phyloP scores from a whole-genome alignment of 179 eudicot species.

The Nepenthes alata region DNA sequence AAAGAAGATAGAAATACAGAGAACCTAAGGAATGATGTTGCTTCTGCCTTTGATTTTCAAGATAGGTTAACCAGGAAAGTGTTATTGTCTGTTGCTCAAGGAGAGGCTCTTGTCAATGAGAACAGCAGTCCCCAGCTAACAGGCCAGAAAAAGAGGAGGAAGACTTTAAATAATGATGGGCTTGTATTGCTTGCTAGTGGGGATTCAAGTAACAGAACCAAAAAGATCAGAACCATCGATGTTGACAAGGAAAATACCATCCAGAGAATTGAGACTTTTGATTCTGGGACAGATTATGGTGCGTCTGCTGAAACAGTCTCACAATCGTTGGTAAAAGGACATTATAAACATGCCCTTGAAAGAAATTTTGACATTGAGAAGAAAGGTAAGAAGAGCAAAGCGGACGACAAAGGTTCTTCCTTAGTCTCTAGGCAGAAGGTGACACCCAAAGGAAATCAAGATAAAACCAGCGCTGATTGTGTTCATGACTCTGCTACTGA shows the following conservation, averaged over 20 bases:
- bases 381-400: background rate
- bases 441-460: constrained; percentile 10
- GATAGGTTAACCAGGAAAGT: too few species aligned
- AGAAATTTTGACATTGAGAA: constrained; percentile 15
- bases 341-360: constrained; percentile 8
- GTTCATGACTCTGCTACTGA: background rate
- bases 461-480: constrained; percentile 1
- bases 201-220: constrained; percentile 10
- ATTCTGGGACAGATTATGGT: constrained; percentile 18
- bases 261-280: constrained; percentile 3
- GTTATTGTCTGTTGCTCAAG: background rate
- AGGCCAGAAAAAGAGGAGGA: constrained; percentile 11
- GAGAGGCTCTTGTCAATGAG: constrained; percentile 3
- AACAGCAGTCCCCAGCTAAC: background rate
- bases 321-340: constrained; percentile 9
- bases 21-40: constrained; percentile 8
- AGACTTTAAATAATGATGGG: constrained; percentile 15
- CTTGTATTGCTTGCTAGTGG: constrained; percentile 9
- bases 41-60: background rate
- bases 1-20: constrained; percentile 1
- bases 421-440: constrained; percentile 6
- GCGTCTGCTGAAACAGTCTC: constrained; percentile 17
- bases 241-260: too few species aligned
- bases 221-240: background rate
- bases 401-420: too few species aligned